Conservation (phyloP, 1,284 basidiomycete genomes). For the Ganoderma boninense region DNA sequence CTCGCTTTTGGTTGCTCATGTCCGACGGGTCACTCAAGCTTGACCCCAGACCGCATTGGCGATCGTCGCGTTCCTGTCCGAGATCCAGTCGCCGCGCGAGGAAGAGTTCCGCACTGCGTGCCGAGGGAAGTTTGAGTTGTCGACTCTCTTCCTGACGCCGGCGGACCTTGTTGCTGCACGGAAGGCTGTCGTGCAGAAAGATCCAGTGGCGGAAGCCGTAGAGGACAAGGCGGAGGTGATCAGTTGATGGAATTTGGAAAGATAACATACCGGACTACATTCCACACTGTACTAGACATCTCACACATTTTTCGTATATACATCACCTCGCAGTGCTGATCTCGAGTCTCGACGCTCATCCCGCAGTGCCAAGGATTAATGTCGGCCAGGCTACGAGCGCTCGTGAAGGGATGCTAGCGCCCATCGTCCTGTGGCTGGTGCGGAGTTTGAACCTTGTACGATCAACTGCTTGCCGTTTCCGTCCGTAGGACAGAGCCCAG, state of each 20-base stretch:
- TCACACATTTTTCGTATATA: constrained; percentile 9
- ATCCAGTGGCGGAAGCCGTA: constrained; percentile 19
- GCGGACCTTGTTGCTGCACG: constrained; percentile 52
- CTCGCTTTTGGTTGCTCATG: not conserved
- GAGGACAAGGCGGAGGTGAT: constrained; percentile 33
- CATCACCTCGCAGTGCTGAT: not conserved
- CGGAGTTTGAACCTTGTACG: constrained; percentile 41
- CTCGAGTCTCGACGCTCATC: not conserved
- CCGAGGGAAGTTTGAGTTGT: constrained; percentile 60
- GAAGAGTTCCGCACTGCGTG: constrained; percentile 68
- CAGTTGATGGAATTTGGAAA: constrained; percentile 20
- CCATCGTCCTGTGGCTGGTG: constrained; percentile 23
- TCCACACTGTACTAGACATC: constrained; percentile 9
- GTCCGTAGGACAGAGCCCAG: constrained; percentile 34
- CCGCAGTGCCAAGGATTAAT: no score
- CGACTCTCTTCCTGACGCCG: constrained; percentile 68
- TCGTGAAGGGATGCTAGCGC: not conserved
- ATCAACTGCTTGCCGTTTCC: constrained; percentile 40
- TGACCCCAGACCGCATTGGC: constrained; percentile 54
- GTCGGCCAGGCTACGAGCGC: not conserved
- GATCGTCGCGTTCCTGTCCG: constrained; percentile 55
- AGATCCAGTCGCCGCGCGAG: constrained; percentile 57
- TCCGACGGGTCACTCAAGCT: not conserved
- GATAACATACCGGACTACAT: not conserved
- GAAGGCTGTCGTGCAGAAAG: constrained; percentile 34